Conservation (phyloP, 345 rosid genomes). For the Durio zibethinus region DNA sequence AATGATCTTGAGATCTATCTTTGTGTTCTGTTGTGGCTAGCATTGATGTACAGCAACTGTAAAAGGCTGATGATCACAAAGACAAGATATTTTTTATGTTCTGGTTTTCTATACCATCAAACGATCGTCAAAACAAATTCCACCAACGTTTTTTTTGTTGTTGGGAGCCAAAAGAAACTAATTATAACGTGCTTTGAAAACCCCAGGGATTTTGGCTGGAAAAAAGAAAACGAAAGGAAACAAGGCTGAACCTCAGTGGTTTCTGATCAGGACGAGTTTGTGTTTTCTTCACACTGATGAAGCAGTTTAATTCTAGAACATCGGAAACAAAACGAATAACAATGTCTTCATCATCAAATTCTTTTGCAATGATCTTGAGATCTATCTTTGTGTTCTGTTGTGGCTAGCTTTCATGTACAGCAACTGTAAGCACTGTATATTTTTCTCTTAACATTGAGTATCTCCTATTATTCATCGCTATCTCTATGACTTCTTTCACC, state of each 20-base stretch:
- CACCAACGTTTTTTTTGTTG: too few relatives aligned
- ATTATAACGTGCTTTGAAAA: background rate
- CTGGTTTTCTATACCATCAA: too few relatives aligned
- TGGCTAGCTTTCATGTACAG: background rate
- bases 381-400: background rate
- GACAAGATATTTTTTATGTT: too few relatives aligned
- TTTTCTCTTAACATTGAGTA: background rate
- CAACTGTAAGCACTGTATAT: background rate
- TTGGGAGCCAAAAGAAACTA: background rate
- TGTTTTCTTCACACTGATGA: background rate
- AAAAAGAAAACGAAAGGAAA: background rate
- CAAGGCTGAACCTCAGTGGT: background rate
- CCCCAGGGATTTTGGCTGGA: background rate
- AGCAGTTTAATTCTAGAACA: background rate
- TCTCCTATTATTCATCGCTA: background rate
- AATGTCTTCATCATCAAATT: background rate
- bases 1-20: too few relatives aligned
- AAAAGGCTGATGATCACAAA: too few relatives aligned
- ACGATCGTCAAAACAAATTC: too few relatives aligned
- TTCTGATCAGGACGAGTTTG: background rate
- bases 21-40: background rate
- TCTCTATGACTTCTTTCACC: background rate
- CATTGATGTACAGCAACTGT: too few relatives aligned
- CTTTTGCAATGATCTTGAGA: too few relatives aligned
- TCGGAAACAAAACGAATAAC: background rate